Conservation (phyloP, 2,329 filamentous ascomycete genomes). For the Drechmeria coniospora region DNA sequence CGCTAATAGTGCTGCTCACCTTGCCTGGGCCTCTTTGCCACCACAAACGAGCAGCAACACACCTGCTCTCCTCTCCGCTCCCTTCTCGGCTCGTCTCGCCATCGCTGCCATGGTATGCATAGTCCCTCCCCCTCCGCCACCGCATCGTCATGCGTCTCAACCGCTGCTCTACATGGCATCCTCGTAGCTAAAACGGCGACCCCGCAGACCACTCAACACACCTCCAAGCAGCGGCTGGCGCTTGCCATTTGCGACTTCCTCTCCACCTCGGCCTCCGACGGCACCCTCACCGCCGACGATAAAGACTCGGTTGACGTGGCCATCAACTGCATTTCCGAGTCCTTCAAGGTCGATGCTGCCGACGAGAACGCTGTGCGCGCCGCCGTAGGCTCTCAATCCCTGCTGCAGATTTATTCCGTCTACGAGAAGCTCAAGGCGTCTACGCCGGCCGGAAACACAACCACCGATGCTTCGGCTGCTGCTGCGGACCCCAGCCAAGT, state of each 20-base stretch:
- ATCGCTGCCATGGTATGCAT: too few species aligned
- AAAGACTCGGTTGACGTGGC: conserved; percentile 89
- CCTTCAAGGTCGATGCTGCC: conserved; percentile 83
- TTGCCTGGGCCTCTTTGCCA: too few species aligned
- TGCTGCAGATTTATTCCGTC: conserved; percentile 82
- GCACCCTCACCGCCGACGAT: conserved; percentile 76
- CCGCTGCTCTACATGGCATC: too few species aligned
- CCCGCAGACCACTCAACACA: conserved; percentile 20
- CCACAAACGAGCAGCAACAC: too few species aligned
- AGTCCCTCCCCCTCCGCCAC: too few species aligned
- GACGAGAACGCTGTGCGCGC: conserved; percentile 58
- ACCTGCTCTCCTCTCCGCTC: too few species aligned
- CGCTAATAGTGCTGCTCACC: too few species aligned
- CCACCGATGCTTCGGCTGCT: conserved; percentile 21
- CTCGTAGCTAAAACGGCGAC: too few species aligned
- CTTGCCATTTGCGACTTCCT: conserved; percentile 97
- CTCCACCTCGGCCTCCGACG: conserved; percentile 66
- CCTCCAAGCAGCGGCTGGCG: conserved; percentile 69
- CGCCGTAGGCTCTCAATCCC: conserved; percentile 72
- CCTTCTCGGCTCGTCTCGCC: too few species aligned
- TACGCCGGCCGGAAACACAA: conserved; percentile 12
- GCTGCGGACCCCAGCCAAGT: conserved; percentile 15
- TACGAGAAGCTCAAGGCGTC: conserved; percentile 82
- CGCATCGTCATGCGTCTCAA: too few species aligned
- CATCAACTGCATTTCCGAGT: conserved; percentile 83